These are phyloP conservation scores for Fusarium brevicatenulatum DNA, from an alignment of 2,329 filamentous ascomycete genomes.

Conservation along the genomic window DNA sequence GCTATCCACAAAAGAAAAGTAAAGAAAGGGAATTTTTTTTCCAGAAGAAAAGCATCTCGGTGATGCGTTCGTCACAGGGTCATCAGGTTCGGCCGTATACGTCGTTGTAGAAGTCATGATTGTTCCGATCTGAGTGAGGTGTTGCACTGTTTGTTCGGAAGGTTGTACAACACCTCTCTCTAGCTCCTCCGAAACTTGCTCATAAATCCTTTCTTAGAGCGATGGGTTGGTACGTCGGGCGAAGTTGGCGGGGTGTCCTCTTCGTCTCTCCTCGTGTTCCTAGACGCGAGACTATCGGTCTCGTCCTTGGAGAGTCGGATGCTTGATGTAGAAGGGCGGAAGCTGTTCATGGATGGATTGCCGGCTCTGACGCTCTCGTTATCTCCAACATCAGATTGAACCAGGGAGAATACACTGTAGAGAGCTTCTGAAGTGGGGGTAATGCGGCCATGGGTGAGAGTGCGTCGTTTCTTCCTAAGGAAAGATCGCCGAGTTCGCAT, in stretches of 20 bases:
- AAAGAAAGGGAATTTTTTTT: neutral
- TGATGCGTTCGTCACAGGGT: slow-evolving; percentile 36
- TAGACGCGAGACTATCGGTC: slow-evolving; percentile 51
- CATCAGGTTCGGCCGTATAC: slow-evolving; percentile 35
- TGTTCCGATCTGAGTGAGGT: slow-evolving; percentile 21
- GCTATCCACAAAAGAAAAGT: slow-evolving; percentile 32
- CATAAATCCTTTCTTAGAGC: slow-evolving; percentile 44
- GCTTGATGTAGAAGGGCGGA: slow-evolving; percentile 48
- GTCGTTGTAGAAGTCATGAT: slow-evolving; percentile 27
- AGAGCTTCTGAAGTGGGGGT: slow-evolving; percentile 49
- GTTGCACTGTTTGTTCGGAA: slow-evolving; percentile 11
- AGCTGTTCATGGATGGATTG: slow-evolving; percentile 45
- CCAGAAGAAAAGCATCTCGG: slow-evolving; percentile 13
- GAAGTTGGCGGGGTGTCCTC: slow-evolving; percentile 52
- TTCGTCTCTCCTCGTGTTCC: slow-evolving; percentile 41
- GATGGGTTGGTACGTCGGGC: slow-evolving; percentile 46
- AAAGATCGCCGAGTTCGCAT: slow-evolving; percentile 59
- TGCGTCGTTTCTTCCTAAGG: slow-evolving; percentile 56
- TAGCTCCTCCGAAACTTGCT: slow-evolving; percentile 40
- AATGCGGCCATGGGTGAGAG: slow-evolving; percentile 59
- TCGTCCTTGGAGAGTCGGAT: slow-evolving; percentile 51
- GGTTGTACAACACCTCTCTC: slow-evolving; percentile 9
- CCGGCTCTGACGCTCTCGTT: slow-evolving; percentile 35
- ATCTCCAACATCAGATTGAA: slow-evolving; percentile 39
- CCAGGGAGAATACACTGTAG: slow-evolving; percentile 49